Evolutionary conservation across 805 yeast species (phyloP), one percentile per base, ranked within the genome.

Genomic region (Barnettozyma pratensis): DNA sequence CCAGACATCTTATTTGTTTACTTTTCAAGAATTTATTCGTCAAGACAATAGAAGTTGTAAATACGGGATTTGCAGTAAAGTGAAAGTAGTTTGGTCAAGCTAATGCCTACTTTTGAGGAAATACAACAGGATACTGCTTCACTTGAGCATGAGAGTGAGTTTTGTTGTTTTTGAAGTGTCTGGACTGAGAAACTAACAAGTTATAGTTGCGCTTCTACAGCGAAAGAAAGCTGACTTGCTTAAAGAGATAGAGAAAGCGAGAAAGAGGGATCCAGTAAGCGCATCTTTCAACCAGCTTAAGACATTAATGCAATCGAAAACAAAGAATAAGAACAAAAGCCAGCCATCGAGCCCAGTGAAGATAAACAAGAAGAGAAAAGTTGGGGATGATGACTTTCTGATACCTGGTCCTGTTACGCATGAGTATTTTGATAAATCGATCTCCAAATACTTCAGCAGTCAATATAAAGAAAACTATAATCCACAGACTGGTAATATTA

Each of bases 121-220:
- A 48, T 66, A 6, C 61, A 63, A 46, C 70, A 68, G 41, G 74
- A 71, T 52, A 65, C 65, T 19, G 61, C 60, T 2, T 64, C 74
- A 3, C 47, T 71, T 19, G 61, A 57, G 45, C 60, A 54, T 39
- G 74, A 71, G 47, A 64, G 61, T 59, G 30, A 19, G 58, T 53
- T 14, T 27, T n/a, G 27, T 6, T 29, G 11, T 25, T 7, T 11
- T 8, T 10, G 7, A 25, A 9, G 4, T 26, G 3, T 19, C 19
- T 32, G n/a, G 11, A 25, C 8, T 4, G 25, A 35, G 12, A 2
- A 30, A 36, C 29, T 38, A 34, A 44, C 50, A 44, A 36, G 40
- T 39, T 9, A n/a, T 10, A 60, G 62, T 60, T 19, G 42, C 49
- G 6, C 54, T 54, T 49, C 58, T 66, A 31, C 63, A 56, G 26